These are phyloP conservation scores for Pseudopyrenochaeta lycopersici DNA, from an alignment of 2,329 filamentous ascomycete species.

Conservation along the genomic window DNA sequence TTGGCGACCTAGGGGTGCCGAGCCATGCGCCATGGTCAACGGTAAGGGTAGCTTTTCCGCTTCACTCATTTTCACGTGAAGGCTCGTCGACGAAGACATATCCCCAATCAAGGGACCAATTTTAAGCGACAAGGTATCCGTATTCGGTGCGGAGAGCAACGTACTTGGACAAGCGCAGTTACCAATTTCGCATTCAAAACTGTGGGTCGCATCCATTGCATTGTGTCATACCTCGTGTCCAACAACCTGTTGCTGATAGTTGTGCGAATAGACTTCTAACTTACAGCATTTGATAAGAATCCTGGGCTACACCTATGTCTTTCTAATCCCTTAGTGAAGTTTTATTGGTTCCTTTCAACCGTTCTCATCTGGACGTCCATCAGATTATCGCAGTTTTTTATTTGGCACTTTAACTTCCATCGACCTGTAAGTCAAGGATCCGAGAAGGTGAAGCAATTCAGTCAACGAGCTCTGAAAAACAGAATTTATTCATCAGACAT, in stretches of 20 bases:
- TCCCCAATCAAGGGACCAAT: background rate
- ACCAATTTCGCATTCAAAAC: background rate
- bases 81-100: background rate
- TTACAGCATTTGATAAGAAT: no score
- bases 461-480: no score
- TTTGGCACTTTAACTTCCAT: no score
- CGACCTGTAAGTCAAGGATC: no score
- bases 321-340: no score
- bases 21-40: background rate
- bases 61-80: background rate
- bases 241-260: background rate
- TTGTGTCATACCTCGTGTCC: slow-evolving; percentile 4
- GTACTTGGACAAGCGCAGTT: background rate
- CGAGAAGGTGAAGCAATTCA: no score
- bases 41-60: background rate
- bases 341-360: no score
- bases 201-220: background rate
- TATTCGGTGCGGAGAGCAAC: background rate
- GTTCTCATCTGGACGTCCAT: no score
- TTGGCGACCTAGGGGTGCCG: background rate
- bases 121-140: background rate
- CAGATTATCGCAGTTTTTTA: no score
- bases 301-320: no score
- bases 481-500: no score
- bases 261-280: no score